Evolutionary conservation across 495 filamentous ascomycete genomes (phyloP), one percentile per base, ranked within the genome.

Genomic region (Daldinia concentrica): DNA sequence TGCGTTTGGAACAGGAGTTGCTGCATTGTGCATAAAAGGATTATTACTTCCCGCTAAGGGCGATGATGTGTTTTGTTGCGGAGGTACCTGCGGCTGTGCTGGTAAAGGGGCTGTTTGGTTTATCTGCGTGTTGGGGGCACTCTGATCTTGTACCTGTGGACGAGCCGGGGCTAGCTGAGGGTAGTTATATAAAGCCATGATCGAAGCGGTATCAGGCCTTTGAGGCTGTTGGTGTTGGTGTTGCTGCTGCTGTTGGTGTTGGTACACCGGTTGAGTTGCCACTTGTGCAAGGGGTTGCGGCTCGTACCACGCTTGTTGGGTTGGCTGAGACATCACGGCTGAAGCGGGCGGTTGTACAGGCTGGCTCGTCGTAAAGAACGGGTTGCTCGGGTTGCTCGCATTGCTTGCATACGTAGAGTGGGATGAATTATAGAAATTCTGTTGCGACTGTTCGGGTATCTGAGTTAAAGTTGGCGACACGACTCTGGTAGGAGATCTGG

Each of bases 101-200:
- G 66, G 41, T 62, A 71, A 68, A 34, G 76, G 36, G 43, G 45
- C 9, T 55, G 62, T 36, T 66, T 75, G 37, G 58, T 30, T 52
- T 39, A 43, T 30, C 12, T 64, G 63, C 60, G 78, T 34, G 58
- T 66, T 45, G 1, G 68, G 52, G 15, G 50, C 59, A 55, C 34
- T 72, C 50, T 73, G 72, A 43, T 58, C 61, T 57, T 66, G 70
- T 19, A 17, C 30, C 50, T 68, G 73, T 19, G 79, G 72, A 19
- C 79, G 80, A 19, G 79, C 77, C 7, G 90, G 87, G 6, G 90
- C 88, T 6, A 91, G 82, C n/a, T 93, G 91, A 15, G 91, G 88
- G 60, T 93, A 85, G 77, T 90, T 91, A 80, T 94, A 99, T 5
- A 99, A 81, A 12, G 94, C 92, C 66, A 99, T 86, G 72, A 99